These are phyloP conservation scores for Aspergillus coremiiformis DNA, from an alignment of 495 filamentous ascomycete genomes.

Conservation along the genomic window DNA sequence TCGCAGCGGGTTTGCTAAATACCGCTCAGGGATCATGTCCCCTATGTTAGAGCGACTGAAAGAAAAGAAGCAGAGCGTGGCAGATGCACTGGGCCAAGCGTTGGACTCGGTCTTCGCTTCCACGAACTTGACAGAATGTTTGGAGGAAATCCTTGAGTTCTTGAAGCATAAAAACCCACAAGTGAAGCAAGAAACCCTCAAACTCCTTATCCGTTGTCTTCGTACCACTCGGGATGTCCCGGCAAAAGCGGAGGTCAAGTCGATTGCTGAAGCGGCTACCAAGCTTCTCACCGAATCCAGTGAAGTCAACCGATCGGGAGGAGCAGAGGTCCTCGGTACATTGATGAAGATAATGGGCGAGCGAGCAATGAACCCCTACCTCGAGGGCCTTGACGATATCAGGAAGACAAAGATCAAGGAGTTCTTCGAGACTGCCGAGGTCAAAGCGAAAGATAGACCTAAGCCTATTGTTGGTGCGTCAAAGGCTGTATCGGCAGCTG, in stretches of 20 bases:
- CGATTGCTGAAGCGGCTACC: conserved; percentile 76
- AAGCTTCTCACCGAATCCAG: conserved; percentile 85
- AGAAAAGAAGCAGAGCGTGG: conserved; percentile 87
- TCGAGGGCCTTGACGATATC: conserved; percentile 95
- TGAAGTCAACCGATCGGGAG: conserved; percentile 76
- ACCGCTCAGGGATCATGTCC: conserved; percentile 67
- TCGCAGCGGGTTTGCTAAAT: conserved; percentile 68
- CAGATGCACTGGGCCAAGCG: conserved; percentile 78
- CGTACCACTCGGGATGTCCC: conserved; percentile 78
- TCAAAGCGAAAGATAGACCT: conserved; percentile 95
- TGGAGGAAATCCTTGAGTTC: conserved; percentile 82
- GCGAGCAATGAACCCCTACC: conserved; percentile 86
- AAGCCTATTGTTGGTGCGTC: conserved; percentile 69
- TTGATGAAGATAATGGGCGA: conserved; percentile 99
- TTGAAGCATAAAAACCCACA: conserved; percentile 94
- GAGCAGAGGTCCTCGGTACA: conserved; percentile 86
- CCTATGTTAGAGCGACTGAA: conserved; percentile 93
- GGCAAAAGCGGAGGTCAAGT: conserved; percentile 70
- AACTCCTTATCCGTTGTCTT: conserved; percentile 82
- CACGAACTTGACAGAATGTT: conserved; percentile 70
- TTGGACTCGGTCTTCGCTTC: conserved; percentile 80
- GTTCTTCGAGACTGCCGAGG: conserved; percentile 82
- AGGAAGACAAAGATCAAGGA: conserved; percentile 95
- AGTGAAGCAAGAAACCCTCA: conserved; percentile 89
- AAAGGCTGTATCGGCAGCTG: conserved; percentile 41